phyloP scores from a whole-genome alignment of 2,329 filamentous ascomycete species.

The Stachybotrys elegans region DNA sequence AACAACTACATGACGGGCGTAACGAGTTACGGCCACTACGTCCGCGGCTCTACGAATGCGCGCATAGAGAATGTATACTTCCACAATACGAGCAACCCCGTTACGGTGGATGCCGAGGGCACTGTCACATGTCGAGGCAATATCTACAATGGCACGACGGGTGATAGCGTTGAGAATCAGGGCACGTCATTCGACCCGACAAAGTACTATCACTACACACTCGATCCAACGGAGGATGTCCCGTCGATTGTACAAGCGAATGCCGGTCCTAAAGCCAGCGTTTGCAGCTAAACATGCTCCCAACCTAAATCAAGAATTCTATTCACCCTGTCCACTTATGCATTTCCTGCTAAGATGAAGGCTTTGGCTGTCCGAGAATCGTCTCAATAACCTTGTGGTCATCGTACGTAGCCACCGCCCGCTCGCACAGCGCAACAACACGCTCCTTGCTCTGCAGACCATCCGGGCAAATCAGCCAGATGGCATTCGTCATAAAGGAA shows the following conservation, averaged over 20 bases:
- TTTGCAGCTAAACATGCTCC: constrained; percentile 5
- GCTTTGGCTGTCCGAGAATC: neutral
- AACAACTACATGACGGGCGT: constrained; percentile 14
- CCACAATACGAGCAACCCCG: constrained; percentile 9
- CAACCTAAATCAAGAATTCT: too few species aligned
- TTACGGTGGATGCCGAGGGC: constrained; percentile 10
- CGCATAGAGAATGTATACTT: constrained; percentile 15
- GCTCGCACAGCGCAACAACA: constrained; percentile 24
- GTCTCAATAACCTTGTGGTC: constrained; percentile 32
- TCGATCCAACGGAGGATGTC: constrained; percentile 10
- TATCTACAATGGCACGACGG: constrained; percentile 10
- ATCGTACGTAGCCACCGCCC: constrained; percentile 27
- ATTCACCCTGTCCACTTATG: too few species aligned
- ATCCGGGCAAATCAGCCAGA: constrained; percentile 17
- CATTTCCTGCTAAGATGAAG: neutral
- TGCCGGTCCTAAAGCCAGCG: constrained; percentile 9
- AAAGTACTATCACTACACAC: constrained; percentile 8
- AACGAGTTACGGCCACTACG: constrained; percentile 14
- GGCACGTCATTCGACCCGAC: constrained; percentile 9
- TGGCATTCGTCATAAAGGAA: constrained; percentile 19
- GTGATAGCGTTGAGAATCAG: constrained; percentile 7
- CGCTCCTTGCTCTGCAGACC: constrained; percentile 28
- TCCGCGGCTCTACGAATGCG: constrained; percentile 11
- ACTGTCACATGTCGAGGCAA: constrained; percentile 10
- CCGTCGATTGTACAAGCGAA: constrained; percentile 7